phyloP scores from a whole-genome alignment of 1,284 basidiomycete species.

The Austroboletus olivaceoglutinosus region DNA sequence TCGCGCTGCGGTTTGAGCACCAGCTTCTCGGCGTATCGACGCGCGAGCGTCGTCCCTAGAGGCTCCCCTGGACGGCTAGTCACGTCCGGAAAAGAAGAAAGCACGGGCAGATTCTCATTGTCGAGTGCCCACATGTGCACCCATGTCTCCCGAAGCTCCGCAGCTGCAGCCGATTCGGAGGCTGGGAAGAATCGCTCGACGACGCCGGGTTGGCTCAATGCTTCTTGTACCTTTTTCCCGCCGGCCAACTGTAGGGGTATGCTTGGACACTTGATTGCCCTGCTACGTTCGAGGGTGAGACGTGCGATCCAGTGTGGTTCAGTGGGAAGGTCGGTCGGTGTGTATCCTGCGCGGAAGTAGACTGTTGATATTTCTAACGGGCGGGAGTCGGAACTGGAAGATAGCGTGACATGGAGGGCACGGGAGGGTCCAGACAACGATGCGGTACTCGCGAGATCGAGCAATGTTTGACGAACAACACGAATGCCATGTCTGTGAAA shows the following conservation, averaged over 20 bases:
- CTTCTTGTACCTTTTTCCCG: constrained; percentile 95
- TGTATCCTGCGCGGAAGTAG: constrained; percentile 89
- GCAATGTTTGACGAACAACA: constrained; percentile 73
- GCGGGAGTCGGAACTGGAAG: constrained; percentile 26
- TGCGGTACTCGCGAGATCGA: constrained; percentile 57
- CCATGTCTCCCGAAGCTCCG: constrained; percentile 64
- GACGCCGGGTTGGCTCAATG: constrained; percentile 71
- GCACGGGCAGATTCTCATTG: constrained; percentile 5
- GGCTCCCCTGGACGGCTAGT: constrained; percentile 12
- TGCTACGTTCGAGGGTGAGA: constrained; percentile 72
- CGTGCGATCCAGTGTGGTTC: constrained; percentile 66
- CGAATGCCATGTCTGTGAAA: constrained; percentile 64
- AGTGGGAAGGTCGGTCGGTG: constrained; percentile 77
- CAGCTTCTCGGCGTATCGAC: constrained; percentile 50
- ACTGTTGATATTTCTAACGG: constrained; percentile 75
- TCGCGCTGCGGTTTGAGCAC: constrained; percentile 97
- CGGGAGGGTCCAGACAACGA: constrained; percentile 47
- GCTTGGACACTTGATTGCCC: constrained; percentile 91
- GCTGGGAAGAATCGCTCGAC: constrained; percentile 75
- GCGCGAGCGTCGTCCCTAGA: constrained; percentile 44
- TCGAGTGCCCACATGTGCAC: constrained; percentile 82
- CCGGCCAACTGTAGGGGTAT: constrained; percentile 93
- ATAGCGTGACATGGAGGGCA: constrained; percentile 31
- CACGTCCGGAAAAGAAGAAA: not conserved
- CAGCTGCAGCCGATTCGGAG: constrained; percentile 40